A percentile compares a stretch with the other conserved stretches of the same genome.
Evolutionary conservation across 371 early-diverging fungal genomes (phyloP).

Genomic region (Lichtheimia corymbifera): DNA sequence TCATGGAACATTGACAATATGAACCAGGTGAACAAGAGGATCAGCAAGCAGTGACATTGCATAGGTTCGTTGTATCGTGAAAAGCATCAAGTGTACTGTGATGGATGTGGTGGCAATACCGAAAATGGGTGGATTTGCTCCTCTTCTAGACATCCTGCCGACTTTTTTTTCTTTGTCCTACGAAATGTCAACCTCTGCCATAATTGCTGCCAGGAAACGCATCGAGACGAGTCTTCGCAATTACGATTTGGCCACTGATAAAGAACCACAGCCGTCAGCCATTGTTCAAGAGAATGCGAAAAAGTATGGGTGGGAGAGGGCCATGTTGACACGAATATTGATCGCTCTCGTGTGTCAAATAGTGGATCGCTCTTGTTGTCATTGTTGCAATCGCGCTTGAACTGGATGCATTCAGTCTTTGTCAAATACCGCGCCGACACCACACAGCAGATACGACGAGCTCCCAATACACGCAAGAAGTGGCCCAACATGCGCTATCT

Average conservation of each 20-base stretch:
- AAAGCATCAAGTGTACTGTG: too few species aligned
- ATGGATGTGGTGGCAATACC: too few species aligned
- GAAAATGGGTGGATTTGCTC: too few species aligned
- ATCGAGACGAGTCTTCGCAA: constrained; percentile 26
- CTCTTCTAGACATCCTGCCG: too few species aligned
- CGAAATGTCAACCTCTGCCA: constrained; percentile 34
- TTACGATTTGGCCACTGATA: constrained; percentile 19
- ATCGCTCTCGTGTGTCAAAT: constrained; percentile 20
- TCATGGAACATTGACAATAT: too few species aligned
- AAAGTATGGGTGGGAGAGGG: not conserved
- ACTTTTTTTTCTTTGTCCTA: constrained; percentile 3
- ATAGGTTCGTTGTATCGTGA: too few species aligned
- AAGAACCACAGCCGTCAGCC: constrained; percentile 7
- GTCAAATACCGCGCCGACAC: constrained; percentile 39
- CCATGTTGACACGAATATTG: not conserved
- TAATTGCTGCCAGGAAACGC: constrained; percentile 36
- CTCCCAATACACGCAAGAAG: constrained; percentile 30
- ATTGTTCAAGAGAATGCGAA: constrained; percentile 12
- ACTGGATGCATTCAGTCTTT: constrained; percentile 42
- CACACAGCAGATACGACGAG: constrained; percentile 39
- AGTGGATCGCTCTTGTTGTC: constrained; percentile 31
- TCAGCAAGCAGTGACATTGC: too few species aligned
- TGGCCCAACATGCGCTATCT: constrained; percentile 46
- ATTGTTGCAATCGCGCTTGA: constrained; percentile 44
- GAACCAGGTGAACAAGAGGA: too few species aligned